Evolutionary conservation across 495 filamentous ascomycete species (phyloP), one percentile per base, ranked within the genome.

Genomic region (Filosporella fistucella): DNA sequence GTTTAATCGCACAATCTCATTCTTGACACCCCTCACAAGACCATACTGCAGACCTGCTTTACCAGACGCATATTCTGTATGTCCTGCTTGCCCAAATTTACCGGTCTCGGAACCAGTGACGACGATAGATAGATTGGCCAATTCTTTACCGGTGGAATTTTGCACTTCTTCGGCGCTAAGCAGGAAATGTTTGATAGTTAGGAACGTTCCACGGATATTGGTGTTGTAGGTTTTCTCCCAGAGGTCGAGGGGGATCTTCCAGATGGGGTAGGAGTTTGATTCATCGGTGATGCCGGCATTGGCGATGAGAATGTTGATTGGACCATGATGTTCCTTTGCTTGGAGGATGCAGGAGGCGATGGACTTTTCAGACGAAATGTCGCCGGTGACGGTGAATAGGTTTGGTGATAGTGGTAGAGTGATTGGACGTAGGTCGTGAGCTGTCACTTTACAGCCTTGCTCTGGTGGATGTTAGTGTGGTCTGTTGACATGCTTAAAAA

Each of bases 111-210:
- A 69, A n/a, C 73, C 76, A 0, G 71, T 76, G n/a, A 81, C 62
- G 4, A 80, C 76, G 40, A 80, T 73, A 3, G 75, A 67, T 0
- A 77, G 64, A 39, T 75, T 78, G 4, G 65, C 60, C 4, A 79
- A 42, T 55, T 74, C 67, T n/a, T 48, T 52, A 3, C 59, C 63
- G 0, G 51, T 52, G 5, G 56, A 42, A 14, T 57, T 49, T 52
- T 78, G 74, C 16, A 49, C 38, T 2, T 56, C 37, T 9, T 64
- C 55, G 2, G 71, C 70, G 3, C 60, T 42, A 17, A 62, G 63
- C 8, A 81, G 63, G 62, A 79, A 80, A 45, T 77, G 69, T 47
- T 81, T 81, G 53, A 80, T 75, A 20, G 74, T 74, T 0, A 81
- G 63, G 53, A 78, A 80, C 5, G 74, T 76, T 6, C 74, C 74